Evolutionary conservation across 805 yeast genomes (phyloP).

Genomic region (Kluyveromyces aestuarii): DNA sequence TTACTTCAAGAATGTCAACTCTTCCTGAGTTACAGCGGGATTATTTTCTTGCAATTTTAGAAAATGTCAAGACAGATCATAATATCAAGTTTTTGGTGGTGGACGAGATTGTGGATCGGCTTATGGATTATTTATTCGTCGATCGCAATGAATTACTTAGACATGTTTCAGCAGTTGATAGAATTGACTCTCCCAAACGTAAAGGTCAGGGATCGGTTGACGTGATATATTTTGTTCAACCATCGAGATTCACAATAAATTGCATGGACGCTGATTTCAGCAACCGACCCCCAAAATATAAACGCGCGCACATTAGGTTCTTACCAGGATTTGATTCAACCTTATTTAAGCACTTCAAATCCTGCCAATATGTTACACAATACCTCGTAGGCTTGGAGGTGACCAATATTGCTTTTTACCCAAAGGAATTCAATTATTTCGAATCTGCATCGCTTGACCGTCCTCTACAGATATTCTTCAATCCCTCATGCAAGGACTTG

Average conservation of each 20-base stretch:
- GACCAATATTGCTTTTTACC: conserved; percentile 43
- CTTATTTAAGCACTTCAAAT: conserved; percentile 22
- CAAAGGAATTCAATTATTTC: conserved; percentile 64
- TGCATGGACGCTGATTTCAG: conserved; percentile 72
- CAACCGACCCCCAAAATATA: conserved; percentile 60
- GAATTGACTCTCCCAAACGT: conserved; percentile 47
- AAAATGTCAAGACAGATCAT: conserved; percentile 35
- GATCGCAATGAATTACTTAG: conserved; percentile 37
- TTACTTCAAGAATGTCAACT: conserved; percentile 25
- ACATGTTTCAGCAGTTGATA: conserved; percentile 54
- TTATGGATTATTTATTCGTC: conserved; percentile 38
- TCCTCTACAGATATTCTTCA: conserved; percentile 68
- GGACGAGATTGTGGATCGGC: conserved; percentile 44
- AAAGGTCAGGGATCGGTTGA: conserved; percentile 56
- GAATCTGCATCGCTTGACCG: conserved; percentile 48
- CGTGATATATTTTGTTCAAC: conserved; percentile 73
- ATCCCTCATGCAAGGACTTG: conserved; percentile 49
- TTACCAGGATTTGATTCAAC: conserved; percentile 45
- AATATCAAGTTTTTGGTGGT: conserved; percentile 44
- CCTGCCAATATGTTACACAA: conserved; percentile 23
- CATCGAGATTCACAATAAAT: conserved; percentile 55
- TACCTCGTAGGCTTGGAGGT: conserved; percentile 28
- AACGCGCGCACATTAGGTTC: conserved; percentile 62
- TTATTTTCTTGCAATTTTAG: conserved; percentile 30
- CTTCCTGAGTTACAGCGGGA: conserved; percentile 31